A percentile compares a stretch with the other conserved stretches of the same genome.
phyloP scores from a whole-genome alignment of 1,284 basidiomycete species.

The Boletellus deceptivus region DNA sequence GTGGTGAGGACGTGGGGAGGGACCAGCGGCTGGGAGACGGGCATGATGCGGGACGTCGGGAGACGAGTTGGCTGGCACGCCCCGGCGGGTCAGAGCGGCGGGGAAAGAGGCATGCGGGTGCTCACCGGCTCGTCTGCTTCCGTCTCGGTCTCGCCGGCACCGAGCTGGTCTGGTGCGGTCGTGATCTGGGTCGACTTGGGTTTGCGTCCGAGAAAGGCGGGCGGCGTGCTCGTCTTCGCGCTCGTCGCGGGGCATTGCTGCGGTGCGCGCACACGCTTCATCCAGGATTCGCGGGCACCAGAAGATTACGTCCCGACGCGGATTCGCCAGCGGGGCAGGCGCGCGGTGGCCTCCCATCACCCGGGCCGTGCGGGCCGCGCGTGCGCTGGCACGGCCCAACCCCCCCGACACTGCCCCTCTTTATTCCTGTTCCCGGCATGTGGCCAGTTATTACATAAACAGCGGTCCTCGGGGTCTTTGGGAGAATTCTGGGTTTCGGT shows the following conservation, averaged over 20 bases:
- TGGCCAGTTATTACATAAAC: conserved; percentile 19
- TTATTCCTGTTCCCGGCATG: not conserved
- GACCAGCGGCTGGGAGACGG: conserved; percentile 45
- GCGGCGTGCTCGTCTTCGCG: too few relatives aligned
- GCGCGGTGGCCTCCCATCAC: too few relatives aligned
- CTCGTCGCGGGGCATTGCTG: too few relatives aligned
- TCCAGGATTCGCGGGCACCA: too few relatives aligned
- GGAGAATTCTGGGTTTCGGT: conserved; percentile 35
- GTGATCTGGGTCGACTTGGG: conserved; percentile 44
- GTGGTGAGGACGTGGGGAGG: conserved; percentile 41
- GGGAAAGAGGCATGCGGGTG: conserved; percentile 13
- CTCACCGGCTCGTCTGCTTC: conserved; percentile 73
- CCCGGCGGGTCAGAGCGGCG: conserved; percentile 14
- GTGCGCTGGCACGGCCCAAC: not conserved
- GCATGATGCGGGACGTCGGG: conserved; percentile 58
- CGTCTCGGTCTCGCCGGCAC: conserved; percentile 76
- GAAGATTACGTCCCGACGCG: too few relatives aligned
- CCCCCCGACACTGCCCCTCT: not conserved
- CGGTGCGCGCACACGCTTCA: too few relatives aligned
- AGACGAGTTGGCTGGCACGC: conserved; percentile 48
- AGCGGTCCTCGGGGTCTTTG: conserved; percentile 29
- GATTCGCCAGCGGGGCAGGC: too few relatives aligned
- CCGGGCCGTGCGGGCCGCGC: too few relatives aligned
- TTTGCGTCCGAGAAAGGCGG: conserved; percentile 30
- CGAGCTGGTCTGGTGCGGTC: conserved; percentile 55